Evolutionary conservation across 1,284 basidiomycete species (phyloP), one percentile per base, ranked within the genome.

Genomic region (Cystobasidium sp.): DNA sequence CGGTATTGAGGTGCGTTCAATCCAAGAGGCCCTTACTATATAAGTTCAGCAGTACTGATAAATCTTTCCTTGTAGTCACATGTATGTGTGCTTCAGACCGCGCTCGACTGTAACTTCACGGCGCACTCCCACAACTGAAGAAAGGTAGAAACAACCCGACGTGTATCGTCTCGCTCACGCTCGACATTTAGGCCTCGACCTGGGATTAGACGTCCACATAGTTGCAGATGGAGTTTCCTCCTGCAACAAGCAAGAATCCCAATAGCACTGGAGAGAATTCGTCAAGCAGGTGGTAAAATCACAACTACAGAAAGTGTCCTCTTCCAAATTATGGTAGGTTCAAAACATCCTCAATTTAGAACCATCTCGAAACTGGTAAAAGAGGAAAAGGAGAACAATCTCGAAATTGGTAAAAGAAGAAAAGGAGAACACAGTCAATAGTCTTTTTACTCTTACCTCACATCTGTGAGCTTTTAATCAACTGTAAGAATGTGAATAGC

Each of bases 1-100:
- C 78, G 94, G 94, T 41, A 94, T 95, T 74, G 93, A 94, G 85
- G 91, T 90, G n/a, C n/a, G n/a, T n/a, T n/a, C n/a, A n/a, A n/a
- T n/a, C n/a, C n/a, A n/a, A n/a, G n/a, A n/a, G n/a, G n/a, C n/a
- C n/a, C n/a, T n/a, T n/a, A n/a, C n/a, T n/a, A n/a, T n/a, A n/a
- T n/a, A n/a, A n/a, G n/a, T n/a, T n/a, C n/a, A n/a, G n/a, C n/a
- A n/a, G n/a, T n/a, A n/a, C n/a, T n/a, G n/a, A n/a, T n/a, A n/a
- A n/a, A n/a, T n/a, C n/a, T n/a, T n/a, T n/a, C n/a, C n/a, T n/a
- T n/a, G n/a, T n/a, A n/a, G 90, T 87, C 90, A 1, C 94, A 97
- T 79, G 89, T 97, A 74, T 97, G 94, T 80, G 88, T 97, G 55
- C 56, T 79, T 3, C 75, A 83, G 65, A 20, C 86, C 82, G 64